These are phyloP conservation scores for Trichophyton mentagrophytes DNA, from an alignment of 2,329 filamentous ascomycete species.

Conservation along the genomic window DNA sequence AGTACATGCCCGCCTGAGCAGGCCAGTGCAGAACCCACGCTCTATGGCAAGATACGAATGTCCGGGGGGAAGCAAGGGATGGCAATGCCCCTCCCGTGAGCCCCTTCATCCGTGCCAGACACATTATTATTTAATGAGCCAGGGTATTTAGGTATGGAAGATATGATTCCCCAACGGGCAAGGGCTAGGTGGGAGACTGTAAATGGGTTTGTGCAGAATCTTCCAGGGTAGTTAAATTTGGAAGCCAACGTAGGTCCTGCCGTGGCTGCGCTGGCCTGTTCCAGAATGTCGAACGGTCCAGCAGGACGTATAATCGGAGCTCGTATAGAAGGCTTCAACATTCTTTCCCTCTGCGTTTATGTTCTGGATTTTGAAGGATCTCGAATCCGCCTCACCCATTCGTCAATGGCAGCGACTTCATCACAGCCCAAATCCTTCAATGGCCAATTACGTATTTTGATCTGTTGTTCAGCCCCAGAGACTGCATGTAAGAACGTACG, in stretches of 20 bases:
- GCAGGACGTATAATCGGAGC: background rate
- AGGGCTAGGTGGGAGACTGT: background rate
- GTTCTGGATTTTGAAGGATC: background rate
- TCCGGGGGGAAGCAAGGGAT: background rate
- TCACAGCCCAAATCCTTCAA: background rate
- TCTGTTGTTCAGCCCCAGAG: background rate
- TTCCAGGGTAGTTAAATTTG: background rate
- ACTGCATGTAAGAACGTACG: background rate
- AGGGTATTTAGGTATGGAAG: background rate
- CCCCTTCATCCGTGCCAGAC: background rate
- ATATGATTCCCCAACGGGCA: background rate
- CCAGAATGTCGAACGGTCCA: background rate
- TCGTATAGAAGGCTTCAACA: background rate
- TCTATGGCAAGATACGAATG: background rate
- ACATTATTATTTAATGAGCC: background rate
- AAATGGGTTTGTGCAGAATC: background rate
- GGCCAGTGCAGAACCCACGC: background rate
- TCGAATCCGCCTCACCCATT: background rate
- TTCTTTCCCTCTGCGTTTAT: background rate
- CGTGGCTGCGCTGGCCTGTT: background rate
- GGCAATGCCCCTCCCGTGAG: background rate
- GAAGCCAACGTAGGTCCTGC: background rate
- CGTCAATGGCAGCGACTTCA: background rate
- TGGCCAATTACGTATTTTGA: background rate
- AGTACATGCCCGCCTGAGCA: too few relatives aligned